Evolutionary conservation across 768 basidiomycete genomes (phyloP).

Genomic region (Podaxis sp.): DNA sequence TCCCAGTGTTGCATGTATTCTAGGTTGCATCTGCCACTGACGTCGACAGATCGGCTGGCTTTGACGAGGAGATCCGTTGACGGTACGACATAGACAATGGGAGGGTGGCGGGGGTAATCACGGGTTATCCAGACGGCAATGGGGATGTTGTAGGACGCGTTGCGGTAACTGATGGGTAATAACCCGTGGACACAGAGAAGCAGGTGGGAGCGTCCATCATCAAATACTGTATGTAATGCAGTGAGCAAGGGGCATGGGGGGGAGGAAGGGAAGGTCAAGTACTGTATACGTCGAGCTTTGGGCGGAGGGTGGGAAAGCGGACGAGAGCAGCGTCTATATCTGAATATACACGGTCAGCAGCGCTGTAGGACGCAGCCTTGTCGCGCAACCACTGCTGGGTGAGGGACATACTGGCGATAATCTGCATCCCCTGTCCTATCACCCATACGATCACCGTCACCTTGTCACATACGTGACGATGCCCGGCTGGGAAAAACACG

Average conservation of each 20-base stretch:
- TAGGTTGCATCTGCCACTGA: constrained; percentile 70
- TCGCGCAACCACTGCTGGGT: constrained; percentile 69
- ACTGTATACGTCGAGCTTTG: constrained; percentile 84
- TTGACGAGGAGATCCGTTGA: constrained; percentile 89
- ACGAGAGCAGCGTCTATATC: constrained; percentile 64
- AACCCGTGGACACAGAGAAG: constrained; percentile 91
- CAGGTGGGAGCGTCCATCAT: constrained; percentile 91
- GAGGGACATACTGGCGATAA: constrained; percentile 29
- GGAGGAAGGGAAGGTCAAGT: constrained; percentile 26
- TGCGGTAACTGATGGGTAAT: constrained; percentile 80
- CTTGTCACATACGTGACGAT: constrained; percentile 2
- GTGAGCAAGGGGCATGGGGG: constrained; percentile 13
- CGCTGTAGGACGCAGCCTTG: constrained; percentile 56
- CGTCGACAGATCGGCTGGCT: constrained; percentile 72
- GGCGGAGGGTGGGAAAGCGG: constrained; percentile 57
- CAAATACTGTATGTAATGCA: constrained; percentile 61
- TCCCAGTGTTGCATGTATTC: constrained; percentile 79
- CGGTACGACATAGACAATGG: constrained; percentile 89
- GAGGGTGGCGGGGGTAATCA: constrained; percentile 81
- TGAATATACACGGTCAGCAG: constrained; percentile 54
- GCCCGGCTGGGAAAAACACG: constrained; percentile 11
- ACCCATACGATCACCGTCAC: background rate
- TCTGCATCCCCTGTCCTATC: background rate
- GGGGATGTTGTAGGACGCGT: constrained; percentile 89
- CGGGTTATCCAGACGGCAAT: constrained; percentile 84